These are phyloP conservation scores for Fusarium compactum DNA, from an alignment of 2,329 filamentous ascomycete genomes.

Conservation along the genomic window DNA sequence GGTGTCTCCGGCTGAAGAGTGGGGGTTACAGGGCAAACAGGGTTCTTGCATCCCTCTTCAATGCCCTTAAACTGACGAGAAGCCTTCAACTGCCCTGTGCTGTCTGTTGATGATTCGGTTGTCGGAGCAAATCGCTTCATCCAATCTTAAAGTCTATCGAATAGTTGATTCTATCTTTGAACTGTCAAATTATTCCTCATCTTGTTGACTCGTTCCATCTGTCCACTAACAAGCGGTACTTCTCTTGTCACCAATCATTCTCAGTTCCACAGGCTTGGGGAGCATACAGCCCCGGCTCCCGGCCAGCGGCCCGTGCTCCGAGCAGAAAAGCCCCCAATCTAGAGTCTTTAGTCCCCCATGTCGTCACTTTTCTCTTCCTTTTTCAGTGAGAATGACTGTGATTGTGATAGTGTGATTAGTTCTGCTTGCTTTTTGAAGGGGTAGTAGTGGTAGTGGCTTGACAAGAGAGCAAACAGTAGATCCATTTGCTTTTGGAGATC, in stretches of 20 bases:
- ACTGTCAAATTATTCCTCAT: slow-evolving; percentile 6
- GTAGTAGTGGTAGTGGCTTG: slow-evolving; percentile 37
- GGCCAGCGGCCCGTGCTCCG: slow-evolving; percentile 41
- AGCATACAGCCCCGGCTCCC: slow-evolving; percentile 46
- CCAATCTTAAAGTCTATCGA: slow-evolving; percentile 11
- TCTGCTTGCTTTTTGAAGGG: slow-evolving; percentile 23
- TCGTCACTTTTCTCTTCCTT: slow-evolving; percentile 32
- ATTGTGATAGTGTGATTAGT: slow-evolving; percentile 26
- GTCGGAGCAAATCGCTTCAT: slow-evolving; percentile 18
- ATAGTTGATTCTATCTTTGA: neutral
- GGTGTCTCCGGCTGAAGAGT: slow-evolving; percentile 28
- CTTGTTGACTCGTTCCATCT: neutral
- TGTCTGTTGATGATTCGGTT: slow-evolving; percentile 28
- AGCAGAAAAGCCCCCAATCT: slow-evolving; percentile 10
- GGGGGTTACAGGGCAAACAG: slow-evolving; percentile 14
- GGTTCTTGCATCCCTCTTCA: neutral
- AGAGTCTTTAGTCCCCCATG: slow-evolving; percentile 25
- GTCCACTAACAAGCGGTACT: slow-evolving; percentile 26
- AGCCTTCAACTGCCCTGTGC: slow-evolving; percentile 35
- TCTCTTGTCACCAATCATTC: slow-evolving; percentile 41
- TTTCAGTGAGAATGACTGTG: slow-evolving; percentile 15
- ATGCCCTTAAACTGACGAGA: neutral
- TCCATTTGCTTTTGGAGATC: neutral
- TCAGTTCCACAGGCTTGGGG: slow-evolving; percentile 46
- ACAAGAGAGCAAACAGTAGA: slow-evolving; percentile 3